Evolutionary conservation across 257 asterid species (phyloP), one percentile per base, ranked within the genome.

Genomic region (Penstemon barbatus): DNA sequence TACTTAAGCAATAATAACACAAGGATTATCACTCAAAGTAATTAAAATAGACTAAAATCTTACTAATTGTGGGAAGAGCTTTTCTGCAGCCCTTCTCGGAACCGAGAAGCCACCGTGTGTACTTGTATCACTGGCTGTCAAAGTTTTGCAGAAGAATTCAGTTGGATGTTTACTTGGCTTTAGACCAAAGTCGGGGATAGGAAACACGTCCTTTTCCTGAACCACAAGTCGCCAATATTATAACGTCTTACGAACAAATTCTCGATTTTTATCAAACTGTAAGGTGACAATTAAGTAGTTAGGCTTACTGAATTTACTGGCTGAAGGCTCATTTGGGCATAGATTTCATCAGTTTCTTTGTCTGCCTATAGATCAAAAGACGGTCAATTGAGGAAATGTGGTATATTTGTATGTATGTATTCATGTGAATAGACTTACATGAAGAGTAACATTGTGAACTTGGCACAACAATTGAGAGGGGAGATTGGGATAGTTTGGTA

Each of bases 41-140:
- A 25, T 25, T 25, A 25, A 25, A 49, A 41, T 48, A 39, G 56
- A 75, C 49, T 6, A 58, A 46, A 75, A 40, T 25, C 85, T 55
- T 65, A 93, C 98, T 86, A 93, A 71, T 65, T 78, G 94, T 3
- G 97, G 98, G 33, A 93, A 93, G 67, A 93, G 95, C 73, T 93
- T 93, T 63, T 93, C 98, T 5, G 98, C 98, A 56, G 98, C 96
- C 72, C 97, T 80, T 15, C 97, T 84, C 37, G 98, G 98, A 60
- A 93, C 98, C 3, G 98, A 93, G 76, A 93, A 93, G 43, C 98
- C 98, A 33, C 98, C 98, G 37, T 93, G 98, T 5, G 97, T 93
- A 84, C 98, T 92, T 10, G 98, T 92, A 73, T 92, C 98, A 71
- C 98, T 92, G 41, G 97, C 96, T 4, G 98, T 93, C 79, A 93